These are phyloP conservation scores for Abelmoschus esculentus DNA, from an alignment of 345 rosid species.

Conservation along the genomic window DNA sequence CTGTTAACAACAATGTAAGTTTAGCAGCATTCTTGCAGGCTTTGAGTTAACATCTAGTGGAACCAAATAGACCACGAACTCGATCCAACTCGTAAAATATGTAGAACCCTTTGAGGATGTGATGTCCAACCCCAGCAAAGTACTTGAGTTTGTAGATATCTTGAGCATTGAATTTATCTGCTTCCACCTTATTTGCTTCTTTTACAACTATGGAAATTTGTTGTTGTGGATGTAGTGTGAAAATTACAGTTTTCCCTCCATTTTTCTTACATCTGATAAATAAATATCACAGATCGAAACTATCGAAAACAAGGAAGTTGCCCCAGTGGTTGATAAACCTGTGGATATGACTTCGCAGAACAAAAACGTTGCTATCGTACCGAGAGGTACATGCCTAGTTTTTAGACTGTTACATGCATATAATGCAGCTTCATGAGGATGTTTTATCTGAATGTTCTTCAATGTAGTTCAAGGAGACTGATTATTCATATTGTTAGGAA, in stretches of 20 bases:
- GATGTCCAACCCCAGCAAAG: not conserved
- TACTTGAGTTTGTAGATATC: not conserved
- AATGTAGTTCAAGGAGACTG: not conserved
- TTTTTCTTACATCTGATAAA: not conserved
- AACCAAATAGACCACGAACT: not conserved
- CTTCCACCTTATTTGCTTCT: not conserved
- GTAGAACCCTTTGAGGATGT: not conserved
- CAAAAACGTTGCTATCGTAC: slow-evolving; percentile 24
- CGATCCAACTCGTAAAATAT: not conserved
- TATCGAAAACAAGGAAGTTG: slow-evolving; percentile 17
- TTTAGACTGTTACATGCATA: not conserved
- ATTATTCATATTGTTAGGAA: not conserved
- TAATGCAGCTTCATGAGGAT: not conserved
- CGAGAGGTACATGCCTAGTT: slow-evolving; percentile 23
- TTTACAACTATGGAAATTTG: not conserved
- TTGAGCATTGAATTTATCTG: not conserved
- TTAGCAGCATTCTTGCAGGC: not conserved
- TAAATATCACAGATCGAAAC: slow-evolving; percentile 1
- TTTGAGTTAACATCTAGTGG: too few species aligned
- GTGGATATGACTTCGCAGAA: slow-evolving; percentile 31
- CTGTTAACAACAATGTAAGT: slow-evolving; percentile 36
- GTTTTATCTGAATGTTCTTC: not conserved
- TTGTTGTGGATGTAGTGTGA: not conserved
- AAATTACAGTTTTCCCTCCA: not conserved
- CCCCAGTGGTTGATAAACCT: slow-evolving; percentile 31